Evolutionary conservation across 805 yeast species (phyloP).

Genomic region (Kazachstania psychrophila): DNA sequence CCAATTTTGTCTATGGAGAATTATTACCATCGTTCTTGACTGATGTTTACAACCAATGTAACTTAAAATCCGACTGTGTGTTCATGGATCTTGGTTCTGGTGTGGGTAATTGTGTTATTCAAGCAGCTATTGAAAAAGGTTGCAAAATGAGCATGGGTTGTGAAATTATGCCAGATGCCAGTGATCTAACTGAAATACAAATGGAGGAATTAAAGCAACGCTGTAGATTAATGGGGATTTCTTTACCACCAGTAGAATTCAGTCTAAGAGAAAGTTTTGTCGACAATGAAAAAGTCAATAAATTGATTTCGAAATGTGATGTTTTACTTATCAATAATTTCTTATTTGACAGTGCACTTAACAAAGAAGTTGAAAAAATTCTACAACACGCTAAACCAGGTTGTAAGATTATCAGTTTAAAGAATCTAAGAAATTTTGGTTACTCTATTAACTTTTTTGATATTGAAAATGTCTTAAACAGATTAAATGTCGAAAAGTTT

Average conservation of each 20-base stretch:
- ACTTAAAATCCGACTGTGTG: constrained; percentile 41
- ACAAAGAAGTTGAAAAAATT: constrained; percentile 55
- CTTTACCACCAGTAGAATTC: constrained; percentile 45
- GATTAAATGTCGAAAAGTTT: constrained; percentile 52
- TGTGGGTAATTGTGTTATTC: constrained; percentile 85
- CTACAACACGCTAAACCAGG: constrained; percentile 61
- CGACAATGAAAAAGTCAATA: constrained; percentile 47
- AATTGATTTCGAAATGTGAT: constrained; percentile 51
- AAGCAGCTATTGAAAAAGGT: constrained; percentile 81
- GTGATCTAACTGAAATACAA: constrained; percentile 56
- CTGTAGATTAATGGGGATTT: constrained; percentile 54
- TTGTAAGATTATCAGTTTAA: constrained; percentile 67
- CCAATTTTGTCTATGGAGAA: constrained; percentile 88
- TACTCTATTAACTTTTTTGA: constrained; percentile 49
- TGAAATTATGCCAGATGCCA: constrained; percentile 81
- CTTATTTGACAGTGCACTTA: constrained; percentile 68
- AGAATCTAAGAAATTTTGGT: constrained; percentile 70
- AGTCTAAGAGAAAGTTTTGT: constrained; percentile 65
- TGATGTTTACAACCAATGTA: constrained; percentile 52
- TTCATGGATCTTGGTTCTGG: constrained; percentile 91
- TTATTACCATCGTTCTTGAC: constrained; percentile 69
- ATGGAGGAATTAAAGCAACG: constrained; percentile 48
- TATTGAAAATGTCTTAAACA: constrained; percentile 49
- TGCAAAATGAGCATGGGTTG: constrained; percentile 72
- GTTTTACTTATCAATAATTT: constrained; percentile 76